Evolutionary conservation across 2,329 filamentous ascomycete genomes (phyloP).

Genomic region (Cryphonectria carpinicola): DNA sequence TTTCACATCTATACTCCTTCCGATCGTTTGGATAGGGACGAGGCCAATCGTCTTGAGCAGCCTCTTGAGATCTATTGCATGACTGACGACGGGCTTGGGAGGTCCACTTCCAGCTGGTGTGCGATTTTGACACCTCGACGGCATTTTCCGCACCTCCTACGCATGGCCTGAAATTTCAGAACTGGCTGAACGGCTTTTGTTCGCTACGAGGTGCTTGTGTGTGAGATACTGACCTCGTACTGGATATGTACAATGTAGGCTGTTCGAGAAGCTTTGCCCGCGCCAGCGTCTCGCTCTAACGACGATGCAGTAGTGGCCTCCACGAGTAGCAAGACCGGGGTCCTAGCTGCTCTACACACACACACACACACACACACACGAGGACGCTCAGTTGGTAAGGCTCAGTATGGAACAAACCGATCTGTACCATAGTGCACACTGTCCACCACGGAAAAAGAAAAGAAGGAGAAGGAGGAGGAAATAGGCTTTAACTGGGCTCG

Average conservation of each 20-base stretch:
- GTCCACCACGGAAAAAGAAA: not conserved
- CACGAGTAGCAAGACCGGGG: conserved; percentile 1
- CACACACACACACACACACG: not conserved
- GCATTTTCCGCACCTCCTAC: not conserved
- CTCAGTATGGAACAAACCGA: not conserved
- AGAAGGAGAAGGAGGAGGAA: not conserved
- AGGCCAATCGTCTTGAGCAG: conserved; percentile 2
- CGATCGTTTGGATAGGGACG: not conserved
- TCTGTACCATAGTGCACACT: conserved; percentile 3
- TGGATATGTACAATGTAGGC: not conserved
- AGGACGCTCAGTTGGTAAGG: not conserved
- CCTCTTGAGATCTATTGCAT: not conserved
- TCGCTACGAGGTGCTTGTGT: not conserved
- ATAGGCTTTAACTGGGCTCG: not conserved
- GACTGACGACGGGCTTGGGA: not conserved
- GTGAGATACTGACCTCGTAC: conserved; percentile 2
- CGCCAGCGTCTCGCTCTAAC: not conserved
- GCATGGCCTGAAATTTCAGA: not conserved
- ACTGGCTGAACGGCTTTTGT: not conserved
- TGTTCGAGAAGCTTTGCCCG: not conserved
- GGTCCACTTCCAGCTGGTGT: not conserved
- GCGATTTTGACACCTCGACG: not conserved
- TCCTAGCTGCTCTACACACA: not conserved
- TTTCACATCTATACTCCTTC: not conserved
- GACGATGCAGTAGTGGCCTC: conserved; percentile 7